Percentiles rank a stretch among this genome's conserved stretches.
These are phyloP conservation scores for Haplosporangium sp. DNA, from an alignment of 371 early-diverging fungal genomes.

Conservation along the genomic window DNA sequence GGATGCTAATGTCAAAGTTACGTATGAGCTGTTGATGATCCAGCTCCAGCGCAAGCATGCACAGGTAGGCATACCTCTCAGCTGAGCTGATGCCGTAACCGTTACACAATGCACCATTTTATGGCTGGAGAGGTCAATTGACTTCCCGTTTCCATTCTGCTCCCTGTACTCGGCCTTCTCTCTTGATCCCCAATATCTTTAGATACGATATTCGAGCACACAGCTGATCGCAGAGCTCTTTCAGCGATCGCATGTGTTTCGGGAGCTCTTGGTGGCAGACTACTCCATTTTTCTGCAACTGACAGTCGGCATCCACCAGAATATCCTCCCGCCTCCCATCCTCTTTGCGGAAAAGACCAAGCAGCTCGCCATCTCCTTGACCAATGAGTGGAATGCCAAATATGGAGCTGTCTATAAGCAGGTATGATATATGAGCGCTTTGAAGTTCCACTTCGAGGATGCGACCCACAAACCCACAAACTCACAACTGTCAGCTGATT, in stretches of 20 bases:
- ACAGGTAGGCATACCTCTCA: slow-evolving; percentile 55
- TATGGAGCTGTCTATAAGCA: slow-evolving; percentile 67
- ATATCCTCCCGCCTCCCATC: slow-evolving; percentile 68
- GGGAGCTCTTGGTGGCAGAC: slow-evolving; percentile 63
- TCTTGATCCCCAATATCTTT: not conserved
- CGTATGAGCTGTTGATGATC: slow-evolving; percentile 61
- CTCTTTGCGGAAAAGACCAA: slow-evolving; percentile 64
- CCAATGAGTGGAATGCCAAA: slow-evolving; percentile 68
- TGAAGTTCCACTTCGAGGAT: too few species aligned
- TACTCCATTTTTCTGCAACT: slow-evolving; percentile 67
- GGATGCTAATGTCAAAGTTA: slow-evolving; percentile 55
- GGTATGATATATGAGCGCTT: slow-evolving; percentile 9
- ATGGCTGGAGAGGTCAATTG: not conserved
- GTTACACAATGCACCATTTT: not conserved
- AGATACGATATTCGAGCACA: slow-evolving; percentile 75
- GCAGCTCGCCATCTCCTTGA: slow-evolving; percentile 61
- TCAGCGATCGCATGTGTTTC: slow-evolving; percentile 73
- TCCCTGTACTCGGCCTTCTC: not conserved
- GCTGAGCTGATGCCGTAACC: too few species aligned
- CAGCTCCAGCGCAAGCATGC: slow-evolving; percentile 73
- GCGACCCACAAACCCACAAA: too few species aligned
- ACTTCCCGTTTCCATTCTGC: not conserved
- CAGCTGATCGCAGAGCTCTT: slow-evolving; percentile 74
- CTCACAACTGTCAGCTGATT: too few species aligned
- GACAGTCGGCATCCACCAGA: slow-evolving; percentile 67